Evolutionary conservation across 2,329 filamentous ascomycete species (phyloP), one percentile per base, ranked within the genome.

Genomic region (Emergomyces orientalis): DNA sequence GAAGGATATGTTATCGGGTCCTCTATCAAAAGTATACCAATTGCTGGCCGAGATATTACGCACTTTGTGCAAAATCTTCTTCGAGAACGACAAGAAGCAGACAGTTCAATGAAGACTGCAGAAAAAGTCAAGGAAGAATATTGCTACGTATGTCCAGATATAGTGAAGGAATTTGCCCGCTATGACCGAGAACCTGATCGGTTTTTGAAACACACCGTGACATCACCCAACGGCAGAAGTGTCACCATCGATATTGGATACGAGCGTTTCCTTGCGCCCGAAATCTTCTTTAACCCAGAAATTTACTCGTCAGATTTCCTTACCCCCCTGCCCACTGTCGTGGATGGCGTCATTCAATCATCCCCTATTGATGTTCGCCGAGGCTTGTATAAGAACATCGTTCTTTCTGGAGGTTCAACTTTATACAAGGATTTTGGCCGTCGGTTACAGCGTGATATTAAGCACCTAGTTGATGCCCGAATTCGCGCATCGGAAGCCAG

Each of bases 281-380:
- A 99, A 77, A 99, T 99, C 73, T 99, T 99, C 80, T 99, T 99
- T 86, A 99, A 99, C 79, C 94, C 94, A 37, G 94, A 99, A 80
- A 99, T 99, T 72, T 97, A 97, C 83, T 96, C 91, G 65, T 97
- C 93, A 68, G 94, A 99, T 75, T 99, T 99, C 81, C 81, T 99
- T 68, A 99, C 94, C 14, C 94, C 94, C 17, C 84, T 99, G 9
- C 94, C 94, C 30, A 89, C 85, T 59, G 94, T 99, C 59, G 95
- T 99, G 65, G 94, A 99, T 74, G 89, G 88, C 63, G 94, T 97
- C 67, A 99, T 99, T 71, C 94, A 99, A 78, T 93, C 91, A 63
- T 96, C 93, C 41, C 94, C 94, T 51, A 99, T 99, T 71, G 94
- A 99, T 73, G 95, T 99, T 55, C 89, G 94, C 72, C 87, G 94